Evolutionary conservation across 2,329 filamentous ascomycete species (phyloP).

Genomic region (Beauveria bassiana): DNA sequence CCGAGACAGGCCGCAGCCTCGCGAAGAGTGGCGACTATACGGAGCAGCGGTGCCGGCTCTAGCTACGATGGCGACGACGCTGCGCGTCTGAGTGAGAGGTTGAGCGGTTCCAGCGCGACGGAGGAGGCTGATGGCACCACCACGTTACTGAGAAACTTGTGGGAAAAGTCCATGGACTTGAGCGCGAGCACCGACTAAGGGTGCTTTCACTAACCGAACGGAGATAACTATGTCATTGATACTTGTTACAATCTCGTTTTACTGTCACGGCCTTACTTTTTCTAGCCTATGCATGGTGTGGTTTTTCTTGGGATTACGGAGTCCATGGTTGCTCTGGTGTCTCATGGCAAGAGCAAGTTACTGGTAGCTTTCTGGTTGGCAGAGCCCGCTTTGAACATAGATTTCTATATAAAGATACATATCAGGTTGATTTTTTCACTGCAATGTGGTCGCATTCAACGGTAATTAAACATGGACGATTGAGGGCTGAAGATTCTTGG

Average conservation of each 20-base stretch:
- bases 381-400: neutral
- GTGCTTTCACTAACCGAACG: neutral
- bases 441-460: neutral
- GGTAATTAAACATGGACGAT: too few relatives aligned
- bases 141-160: slow-evolving; percentile 48
- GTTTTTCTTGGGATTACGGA: neutral
- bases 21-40: slow-evolving; percentile 28
- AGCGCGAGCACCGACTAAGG: slow-evolving; percentile 36
- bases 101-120: slow-evolving; percentile 43
- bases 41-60: slow-evolving; percentile 32
- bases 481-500: too few relatives aligned
- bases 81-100: slow-evolving; percentile 29
- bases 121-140: slow-evolving; percentile 45
- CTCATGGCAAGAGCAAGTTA: neutral
- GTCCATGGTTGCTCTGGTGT: slow-evolving; percentile 5
- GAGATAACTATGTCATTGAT: neutral
- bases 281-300: neutral
- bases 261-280: neutral
- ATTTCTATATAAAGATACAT: neutral
- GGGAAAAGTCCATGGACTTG: slow-evolving; percentile 54
- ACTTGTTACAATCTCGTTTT: neutral
- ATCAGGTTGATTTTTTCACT: neutral
- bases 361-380: neutral
- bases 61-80: slow-evolving; percentile 41
- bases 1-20: slow-evolving; percentile 23